Evolutionary conservation across 148 eudicot genomes (phyloP), one percentile per base, ranked within the genome.

Genomic region (Nyssa sinensis): DNA sequence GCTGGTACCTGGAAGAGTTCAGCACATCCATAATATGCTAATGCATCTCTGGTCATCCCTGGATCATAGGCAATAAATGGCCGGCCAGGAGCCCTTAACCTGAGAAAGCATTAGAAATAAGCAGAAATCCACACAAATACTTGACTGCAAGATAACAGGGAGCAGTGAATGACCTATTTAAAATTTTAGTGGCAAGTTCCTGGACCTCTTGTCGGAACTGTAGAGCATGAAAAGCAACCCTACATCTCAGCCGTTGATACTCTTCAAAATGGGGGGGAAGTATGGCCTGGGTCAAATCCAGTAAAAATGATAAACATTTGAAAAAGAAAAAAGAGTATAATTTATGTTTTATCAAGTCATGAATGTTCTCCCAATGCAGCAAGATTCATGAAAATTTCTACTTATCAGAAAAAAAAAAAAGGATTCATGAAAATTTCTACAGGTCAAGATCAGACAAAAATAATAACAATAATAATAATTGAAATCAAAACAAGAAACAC

Each of bases 11-110:
- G 98, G 72, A 94, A 94, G 77, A 94, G 97, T 74, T 94, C 98
- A 19, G 96, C 98, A 74, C 97, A 94, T 8, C 97, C 98, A 79
- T 90, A 82, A 83, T 87, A 94, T 72, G 98, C 98, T 76, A 92
- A 85, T 39, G 97, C 88, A 21, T 94, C 98, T 74, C 97, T 88
- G n/a, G 96, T 90, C 89, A 94, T 81, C 73, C 97, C 98, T 5
- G 93, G 95, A 34, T 94, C 95, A 78, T 92, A 94, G 29, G 95
- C 98, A 70, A 94, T 90, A 69, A 90, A 92, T 23, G 97, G 98
- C 74, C 87, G 79, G 23, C 92, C 86, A 8, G 90, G 78, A 69
- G 86, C 85, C 75, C 88, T 83, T 76, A 94, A 81, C 77, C 97
- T 89, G 24, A 73, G 55, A 53, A 51, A 47, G 59, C 27, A 76